Conservation (phyloP, 129 eudicot species). For the Arctium minus region DNA sequence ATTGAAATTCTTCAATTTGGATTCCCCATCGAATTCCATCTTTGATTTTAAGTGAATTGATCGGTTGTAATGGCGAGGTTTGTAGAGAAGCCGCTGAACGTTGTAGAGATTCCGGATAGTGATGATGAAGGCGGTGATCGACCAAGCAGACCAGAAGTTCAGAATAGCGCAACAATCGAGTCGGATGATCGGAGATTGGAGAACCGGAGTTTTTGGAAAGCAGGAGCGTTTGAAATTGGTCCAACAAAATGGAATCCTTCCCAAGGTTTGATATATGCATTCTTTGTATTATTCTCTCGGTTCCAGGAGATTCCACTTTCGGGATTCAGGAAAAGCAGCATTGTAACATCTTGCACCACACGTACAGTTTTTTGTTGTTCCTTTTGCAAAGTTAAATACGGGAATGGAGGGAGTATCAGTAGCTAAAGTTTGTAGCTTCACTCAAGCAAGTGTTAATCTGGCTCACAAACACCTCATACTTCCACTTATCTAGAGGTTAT, state of each 20-base stretch:
- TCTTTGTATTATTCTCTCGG: neutral
- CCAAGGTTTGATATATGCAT: slow-evolving; percentile 32
- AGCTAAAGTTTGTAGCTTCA: neutral
- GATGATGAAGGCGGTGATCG: slow-evolving; percentile 24
- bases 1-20: neutral
- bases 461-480: neutral
- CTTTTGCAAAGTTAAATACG: neutral
- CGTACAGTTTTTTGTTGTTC: neutral
- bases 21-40: neutral
- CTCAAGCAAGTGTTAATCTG: neutral
- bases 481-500: neutral
- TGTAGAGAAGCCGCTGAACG: neutral
- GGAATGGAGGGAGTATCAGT: neutral
- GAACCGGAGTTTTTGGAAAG: slow-evolving; percentile 88
- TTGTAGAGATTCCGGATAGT: slow-evolving; percentile 22
- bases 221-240: slow-evolving; percentile 63
- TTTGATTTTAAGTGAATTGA: neutral
- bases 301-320: neutral
- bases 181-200: slow-evolving; percentile 37
- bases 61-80: neutral
- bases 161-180: slow-evolving; percentile 5
- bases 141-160: slow-evolving; percentile 10
- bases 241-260: slow-evolving; percentile 35
- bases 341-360: neutral
- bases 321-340: neutral